phyloP scores from a whole-genome alignment of 1,139 yeast genomes.

The Meyerozyma elateridarum region DNA sequence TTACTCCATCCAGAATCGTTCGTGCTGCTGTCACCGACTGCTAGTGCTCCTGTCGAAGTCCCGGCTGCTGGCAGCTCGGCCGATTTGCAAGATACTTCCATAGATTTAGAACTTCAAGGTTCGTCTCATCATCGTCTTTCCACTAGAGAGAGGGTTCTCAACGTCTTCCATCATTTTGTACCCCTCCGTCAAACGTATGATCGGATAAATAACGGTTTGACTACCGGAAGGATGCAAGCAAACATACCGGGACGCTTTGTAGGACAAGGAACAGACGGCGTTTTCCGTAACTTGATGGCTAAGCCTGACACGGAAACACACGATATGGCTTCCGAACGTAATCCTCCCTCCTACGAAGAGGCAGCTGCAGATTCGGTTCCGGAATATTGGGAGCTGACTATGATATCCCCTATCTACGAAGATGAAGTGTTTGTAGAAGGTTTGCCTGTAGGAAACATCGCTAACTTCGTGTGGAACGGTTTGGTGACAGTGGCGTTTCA shows the following conservation, averaged over 20 bases:
- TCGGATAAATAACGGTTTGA: constrained; percentile 38
- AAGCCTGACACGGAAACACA: constrained; percentile 61
- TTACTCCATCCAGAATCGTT: not conserved
- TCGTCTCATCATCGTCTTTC: constrained; percentile 16
- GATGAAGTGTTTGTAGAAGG: constrained; percentile 96
- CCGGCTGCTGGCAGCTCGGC: constrained; percentile 3
- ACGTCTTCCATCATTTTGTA: constrained; percentile 30
- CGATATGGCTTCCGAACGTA: constrained; percentile 35
- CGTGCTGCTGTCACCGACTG: not conserved
- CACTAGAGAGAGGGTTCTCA: constrained; percentile 27
- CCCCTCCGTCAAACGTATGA: constrained; percentile 44
- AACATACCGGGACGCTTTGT: constrained; percentile 42
- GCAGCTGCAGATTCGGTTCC: constrained; percentile 95
- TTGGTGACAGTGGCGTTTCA: constrained; percentile 88
- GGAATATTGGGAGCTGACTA: constrained; percentile 93
- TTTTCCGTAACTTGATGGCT: constrained; percentile 84
- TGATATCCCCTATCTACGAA: constrained; percentile 73
- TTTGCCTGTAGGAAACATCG: constrained; percentile 88
- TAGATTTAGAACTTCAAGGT: constrained; percentile 20
- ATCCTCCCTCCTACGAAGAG: constrained; percentile 93
- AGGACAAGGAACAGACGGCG: constrained; percentile 78
- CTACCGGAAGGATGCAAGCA: constrained; percentile 43
- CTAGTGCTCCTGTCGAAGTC: no score
- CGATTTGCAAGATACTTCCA: not conserved
- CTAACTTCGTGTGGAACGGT: constrained; percentile 86